Evolutionary conservation across 1,139 yeast species (phyloP), one percentile per base, ranked within the genome.

Genomic region (Yamadazyma triangularis): DNA sequence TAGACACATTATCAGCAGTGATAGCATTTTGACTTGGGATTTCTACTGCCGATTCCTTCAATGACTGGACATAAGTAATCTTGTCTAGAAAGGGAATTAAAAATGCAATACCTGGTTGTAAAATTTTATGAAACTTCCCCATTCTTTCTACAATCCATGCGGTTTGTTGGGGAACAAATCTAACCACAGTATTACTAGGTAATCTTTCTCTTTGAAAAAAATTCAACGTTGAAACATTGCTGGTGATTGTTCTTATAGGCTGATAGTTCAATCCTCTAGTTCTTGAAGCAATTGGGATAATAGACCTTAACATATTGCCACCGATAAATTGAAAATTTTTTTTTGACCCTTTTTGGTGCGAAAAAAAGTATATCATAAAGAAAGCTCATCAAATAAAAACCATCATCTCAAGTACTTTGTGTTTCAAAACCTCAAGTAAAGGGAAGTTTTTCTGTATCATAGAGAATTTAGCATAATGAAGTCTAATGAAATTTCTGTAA

Each of bases 91-190:
- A 58, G 4, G 95, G 95, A 7, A 82, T 43, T 46, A 86, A 60
- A 24, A 86, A 54, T 3, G 93, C 88, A 30, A 84, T 62, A 12
- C 95, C 95, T 0, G 95, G 95, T 24, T 77, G 73, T 38, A 86
- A 67, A 23, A 84, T 79, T 37, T 81, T 62, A 53, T 79, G 72
- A 61, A 83, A 86, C 52, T 81, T 82, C 20, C 95, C 95, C 95
- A 86, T 86, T 41, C 95, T 68, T 57, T 86, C 95, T 16, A 86
- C 94, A 13, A 86, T 77, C 89, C 93, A 86, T 3, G 95, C 95
- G 10, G 86, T 81, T 56, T 85, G 94, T 52, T 86, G 95, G 2
- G 95, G 95, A 4, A 86, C 95, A 53, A 86, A 86, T 44, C 82
- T 64, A 26, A 85, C 55, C 2, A 84, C 56, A 2, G 94, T 85